A percentile compares a stretch with the other conserved stretches of the same genome.
These are phyloP conservation scores for Jacaranda mimosifolia DNA, from an alignment of 257 asterid species.

Conservation along the genomic window DNA sequence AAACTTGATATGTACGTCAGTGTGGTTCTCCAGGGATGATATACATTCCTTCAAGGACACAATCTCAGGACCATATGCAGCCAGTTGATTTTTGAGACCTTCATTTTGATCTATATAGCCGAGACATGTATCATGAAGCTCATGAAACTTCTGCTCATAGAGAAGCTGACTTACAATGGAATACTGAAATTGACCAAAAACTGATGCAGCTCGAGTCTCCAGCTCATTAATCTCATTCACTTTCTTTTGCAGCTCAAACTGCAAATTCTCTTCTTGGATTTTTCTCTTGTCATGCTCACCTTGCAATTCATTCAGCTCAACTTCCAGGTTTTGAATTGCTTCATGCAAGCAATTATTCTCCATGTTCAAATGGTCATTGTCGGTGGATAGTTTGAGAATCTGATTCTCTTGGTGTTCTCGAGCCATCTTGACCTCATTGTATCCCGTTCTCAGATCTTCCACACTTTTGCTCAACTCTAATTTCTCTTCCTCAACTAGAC, in stretches of 20 bases:
- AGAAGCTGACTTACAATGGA: conserved; percentile 63
- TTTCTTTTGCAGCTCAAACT: conserved; percentile 58
- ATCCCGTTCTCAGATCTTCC: conserved; percentile 50
- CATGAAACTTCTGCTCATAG: conserved; percentile 76
- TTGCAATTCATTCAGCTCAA: conserved; percentile 50
- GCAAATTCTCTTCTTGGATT: conserved; percentile 54
- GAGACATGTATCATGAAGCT: conserved; percentile 60
- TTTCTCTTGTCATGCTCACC: conserved; percentile 51
- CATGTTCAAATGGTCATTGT: conserved; percentile 50
- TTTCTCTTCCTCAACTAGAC: conserved; percentile 51
- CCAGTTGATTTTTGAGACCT: conserved; percentile 60
- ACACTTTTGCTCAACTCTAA: conserved; percentile 47
- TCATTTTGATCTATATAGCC: conserved; percentile 61
- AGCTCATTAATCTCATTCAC: conserved; percentile 55
- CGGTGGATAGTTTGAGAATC: conserved; percentile 51
- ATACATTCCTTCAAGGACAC: conserved; percentile 65
- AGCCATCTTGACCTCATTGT: conserved; percentile 42
- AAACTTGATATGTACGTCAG: conserved; percentile 56
- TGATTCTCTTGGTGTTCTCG: conserved; percentile 50
- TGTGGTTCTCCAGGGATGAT: conserved; percentile 71
- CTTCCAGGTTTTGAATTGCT: conserved; percentile 48
- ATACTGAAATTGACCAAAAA: conserved; percentile 68
- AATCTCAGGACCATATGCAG: conserved; percentile 73
- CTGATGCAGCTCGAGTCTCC: conserved; percentile 60
- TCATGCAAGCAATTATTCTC: conserved; percentile 52